Evolutionary conservation across 1,284 basidiomycete genomes (phyloP).

Genomic region (Cryptococcus sp.): DNA sequence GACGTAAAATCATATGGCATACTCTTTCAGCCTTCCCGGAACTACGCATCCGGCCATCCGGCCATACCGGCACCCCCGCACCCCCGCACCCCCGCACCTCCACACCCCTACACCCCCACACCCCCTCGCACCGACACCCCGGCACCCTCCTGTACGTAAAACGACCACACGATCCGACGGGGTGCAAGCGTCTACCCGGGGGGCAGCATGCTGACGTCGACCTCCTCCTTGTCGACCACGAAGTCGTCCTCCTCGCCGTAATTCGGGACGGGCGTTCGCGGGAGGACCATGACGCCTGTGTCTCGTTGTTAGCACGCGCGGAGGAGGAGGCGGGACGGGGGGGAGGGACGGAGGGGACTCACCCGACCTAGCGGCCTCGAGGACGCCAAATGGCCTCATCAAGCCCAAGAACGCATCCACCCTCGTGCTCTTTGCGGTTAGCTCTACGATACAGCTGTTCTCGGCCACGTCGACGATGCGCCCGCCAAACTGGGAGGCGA

Average conservation of each 20-base stretch:
- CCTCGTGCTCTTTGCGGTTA: conserved; percentile 85
- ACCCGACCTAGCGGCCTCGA: conserved; percentile 92
- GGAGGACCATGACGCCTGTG: conserved; percentile 91
- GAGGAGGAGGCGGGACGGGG: neutral
- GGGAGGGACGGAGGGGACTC: conserved; percentile 31
- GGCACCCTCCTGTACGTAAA: too few species aligned
- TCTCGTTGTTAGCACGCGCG: neutral
- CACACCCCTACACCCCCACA: too few species aligned
- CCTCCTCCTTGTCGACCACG: conserved; percentile 54
- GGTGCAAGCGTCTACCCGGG: conserved; percentile 70
- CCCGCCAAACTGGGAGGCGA: conserved; percentile 86
- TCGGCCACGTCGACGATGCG: conserved; percentile 93
- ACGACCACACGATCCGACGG: too few species aligned
- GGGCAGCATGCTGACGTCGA: conserved; percentile 84
- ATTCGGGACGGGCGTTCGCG: conserved; percentile 76
- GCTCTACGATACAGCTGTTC: conserved; percentile 89
- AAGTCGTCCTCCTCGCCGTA: conserved; percentile 63
- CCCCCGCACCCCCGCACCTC: too few species aligned
- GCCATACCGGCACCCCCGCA: too few species aligned
- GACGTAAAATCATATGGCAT: too few species aligned
- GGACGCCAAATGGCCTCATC: conserved; percentile 89
- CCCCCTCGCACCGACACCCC: too few species aligned
- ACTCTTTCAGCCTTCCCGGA: too few species aligned
- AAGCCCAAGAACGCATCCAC: conserved; percentile 92
- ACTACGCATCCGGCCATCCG: too few species aligned